A percentile compares a stretch with the other conserved stretches of the same genome.
Evolutionary conservation across 352 stramenopile genomes (phyloP).

Genomic region (Phytophthora macrochlamydospora): DNA sequence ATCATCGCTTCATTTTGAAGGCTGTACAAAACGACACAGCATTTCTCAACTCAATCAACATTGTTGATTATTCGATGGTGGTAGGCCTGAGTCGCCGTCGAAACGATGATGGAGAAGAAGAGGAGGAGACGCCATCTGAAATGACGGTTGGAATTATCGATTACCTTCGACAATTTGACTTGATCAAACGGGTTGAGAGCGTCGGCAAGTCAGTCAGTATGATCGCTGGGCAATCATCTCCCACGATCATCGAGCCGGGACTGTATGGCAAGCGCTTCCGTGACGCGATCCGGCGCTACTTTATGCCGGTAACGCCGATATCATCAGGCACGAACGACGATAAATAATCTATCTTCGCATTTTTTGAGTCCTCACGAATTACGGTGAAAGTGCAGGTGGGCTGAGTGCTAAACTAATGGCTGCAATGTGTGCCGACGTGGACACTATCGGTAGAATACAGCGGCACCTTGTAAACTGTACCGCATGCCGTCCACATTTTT

Average conservation of each 20-base stretch:
- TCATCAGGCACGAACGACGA: constrained; percentile 53
- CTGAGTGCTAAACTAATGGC: constrained; percentile 48
- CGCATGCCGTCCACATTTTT: constrained; percentile 63
- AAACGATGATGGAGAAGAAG: constrained; percentile 33
- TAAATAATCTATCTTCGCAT: constrained; percentile 20
- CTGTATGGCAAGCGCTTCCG: constrained; percentile 96
- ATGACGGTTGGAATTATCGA: constrained; percentile 99
- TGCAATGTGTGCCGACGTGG: constrained; percentile 60
- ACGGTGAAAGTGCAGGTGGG: constrained; percentile 13
- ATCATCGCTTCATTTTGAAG: constrained; percentile 71
- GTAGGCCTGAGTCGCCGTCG: constrained; percentile 78
- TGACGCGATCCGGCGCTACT: constrained; percentile 96
- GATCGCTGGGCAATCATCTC: constrained; percentile 97
- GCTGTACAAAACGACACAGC: constrained; percentile 97
- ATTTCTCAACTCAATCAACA: constrained; percentile 98
- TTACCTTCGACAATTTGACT: constrained; percentile 98
- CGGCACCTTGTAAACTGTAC: constrained; percentile 61
- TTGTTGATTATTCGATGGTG: constrained; percentile 99
- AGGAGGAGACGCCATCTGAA: constrained; percentile 43
- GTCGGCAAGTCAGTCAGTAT: constrained; percentile 98
- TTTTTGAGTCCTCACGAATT: not conserved
- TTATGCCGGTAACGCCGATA: constrained; percentile 95
- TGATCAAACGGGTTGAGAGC: constrained; percentile 99
- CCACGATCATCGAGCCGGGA: constrained; percentile 97
- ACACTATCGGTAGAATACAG: constrained; percentile 63